These are phyloP conservation scores for Picochlorum sp. DNA, from an alignment of 139 green algal genomes.

Conservation along the genomic window DNA sequence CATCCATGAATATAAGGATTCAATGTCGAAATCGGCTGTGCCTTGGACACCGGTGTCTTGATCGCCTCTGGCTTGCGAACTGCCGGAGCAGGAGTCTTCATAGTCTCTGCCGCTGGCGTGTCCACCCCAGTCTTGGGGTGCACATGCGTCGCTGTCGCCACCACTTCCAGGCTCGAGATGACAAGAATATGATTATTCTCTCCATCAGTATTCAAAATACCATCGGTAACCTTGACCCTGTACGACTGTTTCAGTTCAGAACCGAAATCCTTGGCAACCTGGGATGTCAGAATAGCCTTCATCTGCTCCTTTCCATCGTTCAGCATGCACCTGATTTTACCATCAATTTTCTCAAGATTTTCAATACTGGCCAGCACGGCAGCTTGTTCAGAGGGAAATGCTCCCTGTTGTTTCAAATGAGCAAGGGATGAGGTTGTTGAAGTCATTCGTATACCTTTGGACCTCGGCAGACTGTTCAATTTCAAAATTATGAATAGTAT, in stretches of 20 bases:
- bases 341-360: constrained; percentile 19
- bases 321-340: constrained; percentile 32
- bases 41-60: constrained; percentile 19
- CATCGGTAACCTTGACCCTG: constrained; percentile 25
- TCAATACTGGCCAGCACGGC: constrained; percentile 11
- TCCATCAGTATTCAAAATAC: constrained; percentile 10
- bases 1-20: constrained; percentile 64
- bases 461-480: too few species aligned
- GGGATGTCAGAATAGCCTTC: constrained; percentile 27
- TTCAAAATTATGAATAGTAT: too few species aligned
- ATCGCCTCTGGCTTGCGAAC: constrained; percentile 7
- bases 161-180: constrained; percentile 11
- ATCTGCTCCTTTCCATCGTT: constrained; percentile 39
- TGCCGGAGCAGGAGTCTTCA: constrained; percentile 9
- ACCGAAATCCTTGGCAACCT: constrained; percentile 22
- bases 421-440: constrained; percentile 5
- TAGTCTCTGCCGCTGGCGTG: constrained; percentile 5
- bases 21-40: constrained; percentile 48
- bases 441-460: too few species aligned
- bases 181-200: constrained; percentile 14
- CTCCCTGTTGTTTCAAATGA: constrained; percentile 7
- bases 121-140: constrained; percentile 3
- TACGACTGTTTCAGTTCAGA: constrained; percentile 11
- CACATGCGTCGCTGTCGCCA: not conserved
- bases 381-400: not conserved